phyloP scores from a whole-genome alignment of 805 yeast genomes.

The Candida alai region DNA sequence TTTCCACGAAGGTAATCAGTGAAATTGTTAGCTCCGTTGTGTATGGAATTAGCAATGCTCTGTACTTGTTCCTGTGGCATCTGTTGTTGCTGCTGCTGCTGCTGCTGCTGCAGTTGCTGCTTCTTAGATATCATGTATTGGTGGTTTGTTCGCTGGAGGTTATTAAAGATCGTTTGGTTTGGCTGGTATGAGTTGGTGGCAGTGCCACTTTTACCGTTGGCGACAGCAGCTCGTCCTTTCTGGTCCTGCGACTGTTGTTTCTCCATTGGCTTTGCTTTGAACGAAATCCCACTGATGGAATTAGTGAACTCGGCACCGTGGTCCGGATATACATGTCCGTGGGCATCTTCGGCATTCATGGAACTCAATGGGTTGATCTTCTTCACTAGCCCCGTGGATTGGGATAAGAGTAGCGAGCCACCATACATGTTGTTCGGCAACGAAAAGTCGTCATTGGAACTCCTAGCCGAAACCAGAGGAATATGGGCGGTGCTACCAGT shows the following conservation, averaged over 20 bases:
- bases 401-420: slow-evolving; percentile 39
- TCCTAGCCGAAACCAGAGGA: slow-evolving; percentile 14
- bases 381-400: slow-evolving; percentile 39
- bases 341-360: slow-evolving; percentile 2
- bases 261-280: slow-evolving; percentile 24
- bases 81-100: slow-evolving; percentile 5
- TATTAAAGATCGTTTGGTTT: slow-evolving; percentile 38
- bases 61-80: slow-evolving; percentile 1
- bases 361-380: slow-evolving; percentile 23
- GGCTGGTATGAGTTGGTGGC: slow-evolving; percentile 42
- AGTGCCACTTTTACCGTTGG: too few species aligned
- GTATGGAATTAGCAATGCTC: slow-evolving; percentile 9
- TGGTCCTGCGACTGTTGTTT: slow-evolving; percentile 26
- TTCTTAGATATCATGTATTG: slow-evolving; percentile 28
- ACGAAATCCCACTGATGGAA: slow-evolving; percentile 29
- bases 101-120: slow-evolving; percentile 15
- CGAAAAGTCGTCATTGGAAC: slow-evolving; percentile 24
- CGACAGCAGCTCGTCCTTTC: too few species aligned
- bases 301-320: neutral
- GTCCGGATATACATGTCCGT: slow-evolving; percentile 13
- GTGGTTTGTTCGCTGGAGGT: slow-evolving; percentile 36
- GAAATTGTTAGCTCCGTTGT: slow-evolving; percentile 27
- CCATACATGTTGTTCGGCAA: slow-evolving; percentile 31
- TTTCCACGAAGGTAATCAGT: slow-evolving; percentile 23
- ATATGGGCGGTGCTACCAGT: neutral